These are phyloP conservation scores for Tolypocladium nubicola DNA, from an alignment of 2,329 filamentous ascomycete genomes.

Conservation along the genomic window DNA sequence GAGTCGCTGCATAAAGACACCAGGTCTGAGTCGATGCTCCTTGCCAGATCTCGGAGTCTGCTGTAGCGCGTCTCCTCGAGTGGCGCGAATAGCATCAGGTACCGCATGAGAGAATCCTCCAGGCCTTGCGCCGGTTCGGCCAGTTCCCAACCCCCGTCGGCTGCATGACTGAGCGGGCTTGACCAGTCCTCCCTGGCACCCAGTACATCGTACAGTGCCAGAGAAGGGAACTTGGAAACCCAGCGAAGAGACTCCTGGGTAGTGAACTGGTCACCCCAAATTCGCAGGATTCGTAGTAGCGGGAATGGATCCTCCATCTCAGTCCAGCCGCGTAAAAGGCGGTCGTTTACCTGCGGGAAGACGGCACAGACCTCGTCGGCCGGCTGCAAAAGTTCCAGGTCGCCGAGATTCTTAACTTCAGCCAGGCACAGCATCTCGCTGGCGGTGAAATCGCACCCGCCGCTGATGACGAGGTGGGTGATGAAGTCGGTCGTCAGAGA, in stretches of 20 bases:
- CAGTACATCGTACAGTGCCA: conserved; percentile 33
- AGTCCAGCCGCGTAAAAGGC: conserved; percentile 35
- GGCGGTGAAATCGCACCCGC: conserved; percentile 21
- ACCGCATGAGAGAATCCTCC: conserved; percentile 22
- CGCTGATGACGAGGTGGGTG: conserved; percentile 28
- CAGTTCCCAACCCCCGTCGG: conserved; percentile 22
- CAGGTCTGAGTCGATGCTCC: conserved; percentile 24
- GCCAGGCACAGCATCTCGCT: conserved; percentile 30
- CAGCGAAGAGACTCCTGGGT: conserved; percentile 29
- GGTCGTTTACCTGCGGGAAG: conserved; percentile 31
- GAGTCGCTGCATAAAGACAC: conserved; percentile 21
- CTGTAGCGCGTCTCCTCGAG: conserved; percentile 13
- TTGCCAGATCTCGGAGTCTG: conserved; percentile 15
- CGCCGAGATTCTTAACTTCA: conserved; percentile 33
- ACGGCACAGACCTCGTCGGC: conserved; percentile 12
- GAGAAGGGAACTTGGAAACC: conserved; percentile 29
- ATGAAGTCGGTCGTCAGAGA: conserved; percentile 27
- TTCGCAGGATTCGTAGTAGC: conserved; percentile 32
- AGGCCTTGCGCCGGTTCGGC: conserved; percentile 11
- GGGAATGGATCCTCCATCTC: conserved; percentile 31
- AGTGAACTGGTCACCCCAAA: conserved; percentile 30
- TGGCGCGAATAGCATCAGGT: conserved; percentile 23
- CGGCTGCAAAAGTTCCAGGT: conserved; percentile 35
- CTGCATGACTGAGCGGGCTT: conserved; percentile 10
- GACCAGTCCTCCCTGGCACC: conserved; percentile 26